Conservation (phyloP, 352 stramenopile species). For the Globisporangium echinulatum region DNA sequence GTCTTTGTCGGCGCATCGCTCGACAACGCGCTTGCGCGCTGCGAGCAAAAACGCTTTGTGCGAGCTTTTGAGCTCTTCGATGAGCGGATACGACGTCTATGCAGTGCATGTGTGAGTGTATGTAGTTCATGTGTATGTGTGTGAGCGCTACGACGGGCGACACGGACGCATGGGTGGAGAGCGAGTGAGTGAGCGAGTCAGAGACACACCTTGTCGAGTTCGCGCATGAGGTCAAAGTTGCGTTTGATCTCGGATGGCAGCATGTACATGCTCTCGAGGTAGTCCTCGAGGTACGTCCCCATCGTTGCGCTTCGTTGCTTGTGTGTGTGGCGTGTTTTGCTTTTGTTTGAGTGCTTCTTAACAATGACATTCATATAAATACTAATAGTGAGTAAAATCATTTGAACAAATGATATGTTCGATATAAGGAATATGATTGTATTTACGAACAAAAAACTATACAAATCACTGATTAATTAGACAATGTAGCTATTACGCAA, state of each 20-base stretch:
- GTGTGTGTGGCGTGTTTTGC: not conserved
- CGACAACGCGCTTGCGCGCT: slow-evolving; percentile 56
- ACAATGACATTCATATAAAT: no score
- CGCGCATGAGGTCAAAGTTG: slow-evolving; percentile 87
- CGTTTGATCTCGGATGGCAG: slow-evolving; percentile 86
- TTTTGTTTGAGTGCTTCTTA: not conserved
- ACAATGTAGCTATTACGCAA: no score
- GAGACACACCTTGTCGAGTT: slow-evolving; percentile 71
- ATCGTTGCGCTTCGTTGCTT: slow-evolving; percentile 21
- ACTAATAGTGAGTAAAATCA: no score
- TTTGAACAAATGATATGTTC: no score
- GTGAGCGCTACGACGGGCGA: no score
- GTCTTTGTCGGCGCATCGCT: slow-evolving; percentile 41
- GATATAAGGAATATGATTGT: no score
- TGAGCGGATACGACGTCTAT: slow-evolving; percentile 68
- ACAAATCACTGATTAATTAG: no score
- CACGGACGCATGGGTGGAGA: slow-evolving; percentile 3
- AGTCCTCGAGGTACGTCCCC: slow-evolving; percentile 86
- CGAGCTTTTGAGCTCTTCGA: slow-evolving; percentile 63
- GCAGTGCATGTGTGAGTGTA: not conserved
- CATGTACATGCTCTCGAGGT: slow-evolving; percentile 87
- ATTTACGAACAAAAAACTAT: no score
- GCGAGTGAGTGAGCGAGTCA: not conserved
- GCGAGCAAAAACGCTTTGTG: slow-evolving; percentile 59
- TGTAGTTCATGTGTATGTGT: no score